Percentiles rank a stretch among this genome's conserved stretches.
Evolutionary conservation across 2,329 filamentous ascomycete species (phyloP).

Genomic region (Penicillium sp.): DNA sequence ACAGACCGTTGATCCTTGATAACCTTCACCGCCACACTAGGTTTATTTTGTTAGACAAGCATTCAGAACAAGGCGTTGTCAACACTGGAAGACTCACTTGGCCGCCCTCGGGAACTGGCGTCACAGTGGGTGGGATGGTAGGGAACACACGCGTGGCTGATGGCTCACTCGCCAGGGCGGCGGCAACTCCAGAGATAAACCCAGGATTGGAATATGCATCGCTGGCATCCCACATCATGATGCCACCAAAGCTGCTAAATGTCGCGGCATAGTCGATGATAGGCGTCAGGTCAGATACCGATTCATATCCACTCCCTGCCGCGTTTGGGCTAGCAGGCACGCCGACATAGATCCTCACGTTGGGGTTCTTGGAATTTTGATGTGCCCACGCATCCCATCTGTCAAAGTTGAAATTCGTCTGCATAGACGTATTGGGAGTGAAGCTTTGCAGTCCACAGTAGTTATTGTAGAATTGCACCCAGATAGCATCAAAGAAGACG

Average conservation of each 20-base stretch:
- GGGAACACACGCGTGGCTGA: too few species aligned
- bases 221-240: slow-evolving; percentile 61
- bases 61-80: too few species aligned
- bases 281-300: slow-evolving; percentile 42
- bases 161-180: too few species aligned
- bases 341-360: slow-evolving; percentile 60
- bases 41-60: too few species aligned
- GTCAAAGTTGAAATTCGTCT: slow-evolving; percentile 58
- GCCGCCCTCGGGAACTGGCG: too few species aligned
- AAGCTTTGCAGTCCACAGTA: slow-evolving; percentile 56
- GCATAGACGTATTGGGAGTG: slow-evolving; percentile 40
- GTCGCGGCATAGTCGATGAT: slow-evolving; percentile 52
- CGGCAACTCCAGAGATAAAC: not conserved
- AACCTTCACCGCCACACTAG: too few species aligned
- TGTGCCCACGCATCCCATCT: slow-evolving; percentile 64
- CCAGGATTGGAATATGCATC: slow-evolving; percentile 7
- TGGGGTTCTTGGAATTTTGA: slow-evolving; percentile 46
- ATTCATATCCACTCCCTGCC: slow-evolving; percentile 55
- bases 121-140: too few species aligned
- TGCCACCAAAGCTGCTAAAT: slow-evolving; percentile 60
- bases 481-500: slow-evolving; percentile 57
- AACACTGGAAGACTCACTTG: too few species aligned
- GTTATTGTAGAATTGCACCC: slow-evolving; percentile 66
- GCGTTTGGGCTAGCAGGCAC: slow-evolving; percentile 52
- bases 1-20: too few species aligned